These are phyloP conservation scores for Ramaria sp. DNA, from an alignment of 768 basidiomycete genomes.

Conservation along the genomic window DNA sequence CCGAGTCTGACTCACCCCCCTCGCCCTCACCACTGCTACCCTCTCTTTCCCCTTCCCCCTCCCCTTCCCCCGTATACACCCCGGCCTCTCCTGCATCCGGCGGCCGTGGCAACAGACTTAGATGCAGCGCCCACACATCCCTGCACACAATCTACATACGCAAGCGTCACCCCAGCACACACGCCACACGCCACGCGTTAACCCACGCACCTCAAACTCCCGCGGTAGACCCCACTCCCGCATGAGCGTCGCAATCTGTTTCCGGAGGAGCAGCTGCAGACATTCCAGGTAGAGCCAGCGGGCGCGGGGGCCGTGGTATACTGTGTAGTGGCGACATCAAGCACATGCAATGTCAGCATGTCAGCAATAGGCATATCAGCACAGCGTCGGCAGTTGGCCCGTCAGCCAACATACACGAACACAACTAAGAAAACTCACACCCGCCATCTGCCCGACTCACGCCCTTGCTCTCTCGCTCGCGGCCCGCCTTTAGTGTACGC, in stretches of 20 bases:
- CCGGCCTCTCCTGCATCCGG: conserved; percentile 17
- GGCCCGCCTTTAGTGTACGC: conserved; percentile 48
- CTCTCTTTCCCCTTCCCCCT: too few species aligned
- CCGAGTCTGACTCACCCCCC: too few species aligned
- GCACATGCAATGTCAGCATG: too few species aligned
- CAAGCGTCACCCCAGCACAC: conserved; percentile 2
- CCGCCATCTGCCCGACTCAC: conserved; percentile 38
- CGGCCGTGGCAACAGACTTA: conserved; percentile 49
- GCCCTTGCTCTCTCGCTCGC: conserved; percentile 39
- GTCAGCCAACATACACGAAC: neutral
- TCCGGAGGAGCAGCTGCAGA: conserved; percentile 71
- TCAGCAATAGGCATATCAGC: too few species aligned
- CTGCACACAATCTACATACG: conserved; percentile 46
- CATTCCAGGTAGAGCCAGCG: conserved; percentile 77
- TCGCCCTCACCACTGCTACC: too few species aligned
- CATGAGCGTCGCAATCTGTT: conserved; percentile 57
- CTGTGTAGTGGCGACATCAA: too few species aligned
- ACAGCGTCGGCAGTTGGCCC: too few species aligned
- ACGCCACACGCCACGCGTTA: neutral
- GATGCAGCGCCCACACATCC: conserved; percentile 71
- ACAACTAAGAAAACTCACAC: too few species aligned
- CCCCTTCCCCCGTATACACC: too few species aligned
- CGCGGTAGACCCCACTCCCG: conserved; percentile 60
- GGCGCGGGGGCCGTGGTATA: conserved; percentile 74
- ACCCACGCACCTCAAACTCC: conserved; percentile 60